A percentile compares a stretch with the other conserved stretches of the same genome.
Conservation (phyloP, 2,329 filamentous ascomycete genomes). For the Macrophomina pseudophaseolina region DNA sequence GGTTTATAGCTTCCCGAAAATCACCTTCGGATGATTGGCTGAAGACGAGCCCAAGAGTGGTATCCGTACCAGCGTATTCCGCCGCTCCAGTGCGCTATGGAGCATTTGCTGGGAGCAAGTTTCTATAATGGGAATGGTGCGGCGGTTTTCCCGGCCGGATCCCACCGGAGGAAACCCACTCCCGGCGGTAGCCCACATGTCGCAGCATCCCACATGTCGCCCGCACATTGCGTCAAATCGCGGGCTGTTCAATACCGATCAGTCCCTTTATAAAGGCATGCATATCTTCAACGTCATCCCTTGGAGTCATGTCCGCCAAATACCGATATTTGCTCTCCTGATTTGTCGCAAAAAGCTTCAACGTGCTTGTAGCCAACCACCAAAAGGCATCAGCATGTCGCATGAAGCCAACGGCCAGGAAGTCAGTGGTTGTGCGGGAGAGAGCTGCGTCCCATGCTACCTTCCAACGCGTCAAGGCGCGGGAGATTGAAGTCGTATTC, state of each 20-base stretch:
- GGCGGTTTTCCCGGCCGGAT: neutral
- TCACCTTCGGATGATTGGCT: no score
- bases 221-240: no score
- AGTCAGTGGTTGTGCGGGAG: neutral
- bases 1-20: no score
- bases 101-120: no score
- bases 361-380: conserved; percentile 29
- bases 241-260: neutral
- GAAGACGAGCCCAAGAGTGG: no score
- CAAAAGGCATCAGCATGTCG: conserved; percentile 31
- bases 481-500: conserved; percentile 16
- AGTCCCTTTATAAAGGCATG: conserved; percentile 24
- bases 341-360: conserved; percentile 16
- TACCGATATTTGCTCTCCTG: conserved; percentile 18
- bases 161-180: neutral
- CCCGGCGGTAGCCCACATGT: neutral
- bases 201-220: neutral
- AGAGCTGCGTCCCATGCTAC: conserved; percentile 28
- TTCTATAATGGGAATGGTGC: neutral
- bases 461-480: conserved; percentile 32
- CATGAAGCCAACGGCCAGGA: conserved; percentile 26
- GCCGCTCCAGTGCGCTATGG: no score
- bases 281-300: conserved; percentile 27
- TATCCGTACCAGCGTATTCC: no score
- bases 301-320: conserved; percentile 23